Conservation (phyloP, 75 land plant genomes). For the Larix kaempferi region DNA sequence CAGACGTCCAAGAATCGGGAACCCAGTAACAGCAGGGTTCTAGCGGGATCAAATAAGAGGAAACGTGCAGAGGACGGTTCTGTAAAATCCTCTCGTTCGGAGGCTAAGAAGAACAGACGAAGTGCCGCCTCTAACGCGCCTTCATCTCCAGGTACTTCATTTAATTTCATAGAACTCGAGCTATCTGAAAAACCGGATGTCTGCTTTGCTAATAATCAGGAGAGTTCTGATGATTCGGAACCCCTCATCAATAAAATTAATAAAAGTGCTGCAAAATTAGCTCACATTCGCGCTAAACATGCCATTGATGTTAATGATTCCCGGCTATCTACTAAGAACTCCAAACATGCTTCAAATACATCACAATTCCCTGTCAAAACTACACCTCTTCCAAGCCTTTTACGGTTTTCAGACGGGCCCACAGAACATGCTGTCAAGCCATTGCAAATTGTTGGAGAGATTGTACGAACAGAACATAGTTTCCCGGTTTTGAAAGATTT, state of each 20-base stretch:
- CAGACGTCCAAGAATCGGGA: neutral
- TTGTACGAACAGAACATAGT: neutral
- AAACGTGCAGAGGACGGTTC: neutral
- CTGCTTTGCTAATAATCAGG: neutral
- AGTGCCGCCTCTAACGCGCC: neutral
- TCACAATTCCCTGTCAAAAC: neutral
- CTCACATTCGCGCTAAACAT: constrained; percentile 1
- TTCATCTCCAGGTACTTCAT: neutral
- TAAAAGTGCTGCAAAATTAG: constrained; percentile 4
- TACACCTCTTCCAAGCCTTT: neutral
- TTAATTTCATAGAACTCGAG: neutral
- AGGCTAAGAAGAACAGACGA: neutral
- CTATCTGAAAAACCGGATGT: neutral
- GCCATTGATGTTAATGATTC: neutral
- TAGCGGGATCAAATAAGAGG: neutral
- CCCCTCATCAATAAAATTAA: constrained; percentile 3
- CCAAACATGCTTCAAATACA: neutral
- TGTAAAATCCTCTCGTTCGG: neutral
- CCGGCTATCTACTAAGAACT: neutral
- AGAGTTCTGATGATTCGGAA: constrained; percentile 10
- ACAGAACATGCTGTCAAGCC: neutral
- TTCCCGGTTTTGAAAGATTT: constrained; percentile 9
- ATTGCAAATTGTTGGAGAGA: neutral
- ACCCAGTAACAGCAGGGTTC: neutral
- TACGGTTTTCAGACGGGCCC: neutral